These are phyloP conservation scores for Lipomyces orientalis DNA, from an alignment of 805 yeast genomes.

Conservation along the genomic window DNA sequence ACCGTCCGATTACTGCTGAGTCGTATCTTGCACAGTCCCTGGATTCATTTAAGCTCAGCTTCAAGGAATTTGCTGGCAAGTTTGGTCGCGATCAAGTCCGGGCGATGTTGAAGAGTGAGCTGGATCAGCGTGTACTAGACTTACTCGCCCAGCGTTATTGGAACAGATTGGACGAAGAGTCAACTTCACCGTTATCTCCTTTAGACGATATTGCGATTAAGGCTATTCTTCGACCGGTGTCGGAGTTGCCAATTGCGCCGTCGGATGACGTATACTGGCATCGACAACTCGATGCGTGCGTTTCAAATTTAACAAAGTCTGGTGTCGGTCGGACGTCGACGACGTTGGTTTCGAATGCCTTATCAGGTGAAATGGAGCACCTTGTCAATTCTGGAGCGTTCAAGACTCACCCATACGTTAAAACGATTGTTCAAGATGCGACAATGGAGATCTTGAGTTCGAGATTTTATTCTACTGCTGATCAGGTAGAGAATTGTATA, in stretches of 20 bases:
- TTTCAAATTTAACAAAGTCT: slow-evolving; percentile 83
- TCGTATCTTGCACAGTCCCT: slow-evolving; percentile 91
- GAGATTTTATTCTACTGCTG: slow-evolving; percentile 89
- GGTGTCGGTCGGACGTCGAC: slow-evolving; percentile 95
- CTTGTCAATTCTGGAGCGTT: slow-evolving; percentile 76
- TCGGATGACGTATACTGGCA: slow-evolving; percentile 86
- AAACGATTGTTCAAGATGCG: slow-evolving; percentile 80
- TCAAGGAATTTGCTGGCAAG: slow-evolving; percentile 82
- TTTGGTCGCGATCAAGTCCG: slow-evolving; percentile 84
- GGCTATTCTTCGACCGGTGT: slow-evolving; percentile 55
- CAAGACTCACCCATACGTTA: slow-evolving; percentile 84
- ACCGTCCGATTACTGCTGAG: slow-evolving; percentile 89
- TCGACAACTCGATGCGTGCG: slow-evolving; percentile 79
- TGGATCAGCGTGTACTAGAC: slow-evolving; percentile 89
- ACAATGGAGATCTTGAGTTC: slow-evolving; percentile 78
- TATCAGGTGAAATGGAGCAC: slow-evolving; percentile 75
- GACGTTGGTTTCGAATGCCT: slow-evolving; percentile 76
- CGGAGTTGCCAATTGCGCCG: slow-evolving; percentile 60
- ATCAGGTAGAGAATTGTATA: slow-evolving; percentile 97
- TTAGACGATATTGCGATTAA: not conserved
- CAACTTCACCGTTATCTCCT: slow-evolving; percentile 19
- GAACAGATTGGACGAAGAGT: slow-evolving; percentile 64
- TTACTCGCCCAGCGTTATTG: slow-evolving; percentile 89
- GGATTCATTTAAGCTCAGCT: slow-evolving; percentile 81
- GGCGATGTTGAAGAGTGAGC: slow-evolving; percentile 75